Base-by-base conservation (phyloP, 2,329 filamentous ascomycete species). In the Pseudogymnoascus sp. region DNA sequence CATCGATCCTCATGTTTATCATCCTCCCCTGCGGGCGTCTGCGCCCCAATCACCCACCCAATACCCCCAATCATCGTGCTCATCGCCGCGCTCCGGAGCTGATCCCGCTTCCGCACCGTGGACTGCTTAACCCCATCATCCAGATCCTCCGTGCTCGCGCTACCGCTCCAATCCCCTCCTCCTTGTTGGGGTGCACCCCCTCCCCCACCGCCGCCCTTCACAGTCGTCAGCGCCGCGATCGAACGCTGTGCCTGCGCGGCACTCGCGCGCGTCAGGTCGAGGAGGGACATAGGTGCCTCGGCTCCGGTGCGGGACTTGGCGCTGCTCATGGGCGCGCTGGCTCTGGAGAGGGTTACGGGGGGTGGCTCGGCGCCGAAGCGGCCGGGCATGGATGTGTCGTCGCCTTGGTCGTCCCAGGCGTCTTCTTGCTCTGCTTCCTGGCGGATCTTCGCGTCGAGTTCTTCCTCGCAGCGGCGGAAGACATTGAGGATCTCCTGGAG, bases 391-490 rank as follows among this genome's bases (percentile, higher is more conserved):
- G 82, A 74, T 63, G 81, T 79, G 40, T 81, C 71, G 67, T 90
- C 86, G 1, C 82, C 87, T 15, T 82, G 80, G 11, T 85, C 82
- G 70, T 91, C 88, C 82, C 89, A 91, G 1, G 83, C 85, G n/a
- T 82, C 78, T 70, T 91, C 90, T 44, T 83, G 83, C 63, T 83
- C 84, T 4, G 83, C 83, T 69, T 93, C 89, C 35, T 86, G 82
- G 60, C 82, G 82, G 13, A 90, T 79, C 2, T 88, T 80, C 0
- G 81, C 80, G 60, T 87, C 87, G 60, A 91, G 83, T 72, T 93
- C 89, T 69, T 91, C 88, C 71, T 96, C 90, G 67, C 89, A 92
- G 50, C 88, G 82, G 11, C 88, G 84, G 79, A 89, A 95, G 1
- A 85, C 86, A 60, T 85, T 87, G 2, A 95, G 77, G 13, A 95